phyloP scores from a whole-genome alignment of 495 filamentous ascomycete species.

The Clavariopsis aquatica region DNA sequence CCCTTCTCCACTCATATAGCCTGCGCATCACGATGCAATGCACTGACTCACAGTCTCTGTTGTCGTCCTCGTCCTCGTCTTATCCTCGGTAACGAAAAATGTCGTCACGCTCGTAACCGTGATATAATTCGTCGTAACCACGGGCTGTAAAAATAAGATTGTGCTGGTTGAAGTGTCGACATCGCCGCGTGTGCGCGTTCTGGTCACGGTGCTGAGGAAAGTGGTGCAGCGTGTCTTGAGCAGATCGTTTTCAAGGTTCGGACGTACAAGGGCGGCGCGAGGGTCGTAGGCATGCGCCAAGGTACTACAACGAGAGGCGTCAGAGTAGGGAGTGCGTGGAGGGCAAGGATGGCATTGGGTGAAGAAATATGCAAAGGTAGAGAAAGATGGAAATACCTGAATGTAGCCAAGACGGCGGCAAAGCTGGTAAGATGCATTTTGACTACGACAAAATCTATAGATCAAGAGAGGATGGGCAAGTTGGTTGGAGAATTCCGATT shows the following conservation, averaged over 20 bases:
- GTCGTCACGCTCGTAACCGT: conserved; percentile 7
- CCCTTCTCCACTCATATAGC: too few species aligned
- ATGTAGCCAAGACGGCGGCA: background rate
- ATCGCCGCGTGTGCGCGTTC: conserved; percentile 6
- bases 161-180: conserved; percentile 8
- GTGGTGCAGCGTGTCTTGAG: conserved; percentile 8
- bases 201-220: conserved; percentile 6
- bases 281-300: background rate
- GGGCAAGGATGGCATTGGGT: background rate
- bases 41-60: conserved; percentile 10
- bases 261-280: conserved; percentile 3
- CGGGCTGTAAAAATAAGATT: background rate
- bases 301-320: background rate
- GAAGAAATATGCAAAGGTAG: background rate
- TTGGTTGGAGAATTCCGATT: too few species aligned
- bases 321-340: background rate
- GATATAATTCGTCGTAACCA: background rate
- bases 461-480: too few species aligned
- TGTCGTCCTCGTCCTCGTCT: conserved; percentile 1
- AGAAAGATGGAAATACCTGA: background rate
- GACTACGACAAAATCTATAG: too few species aligned
- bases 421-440: background rate
- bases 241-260: background rate
- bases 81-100: conserved; percentile 1
- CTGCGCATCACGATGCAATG: background rate